phyloP scores from a whole-genome alignment of 129 eudicot genomes.

The Sambucus nigra region DNA sequence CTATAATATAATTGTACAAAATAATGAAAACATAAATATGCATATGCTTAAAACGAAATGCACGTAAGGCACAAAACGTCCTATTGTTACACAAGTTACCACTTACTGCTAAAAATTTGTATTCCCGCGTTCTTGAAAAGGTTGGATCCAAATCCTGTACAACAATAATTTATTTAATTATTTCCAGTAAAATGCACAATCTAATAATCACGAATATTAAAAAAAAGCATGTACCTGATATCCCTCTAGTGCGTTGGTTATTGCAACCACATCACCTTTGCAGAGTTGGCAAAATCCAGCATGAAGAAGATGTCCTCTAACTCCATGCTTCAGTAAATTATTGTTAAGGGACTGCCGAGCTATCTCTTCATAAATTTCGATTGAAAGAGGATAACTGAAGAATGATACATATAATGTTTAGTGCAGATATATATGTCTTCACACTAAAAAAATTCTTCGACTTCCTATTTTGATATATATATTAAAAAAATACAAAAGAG shows the following conservation, averaged over 20 bases:
- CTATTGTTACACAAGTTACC: background rate
- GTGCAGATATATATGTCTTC: background rate
- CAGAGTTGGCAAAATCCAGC: conserved; percentile 56
- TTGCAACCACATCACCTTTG: conserved; percentile 38
- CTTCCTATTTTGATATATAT: background rate
- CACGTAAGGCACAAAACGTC: background rate
- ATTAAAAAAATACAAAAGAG: background rate
- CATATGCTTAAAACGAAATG: no score
- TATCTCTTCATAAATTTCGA: conserved; percentile 42
- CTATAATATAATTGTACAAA: no score
- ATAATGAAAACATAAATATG: no score
- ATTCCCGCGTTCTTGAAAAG: conserved; percentile 61
- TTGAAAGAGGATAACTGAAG: conserved; percentile 12
- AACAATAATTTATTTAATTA: background rate
- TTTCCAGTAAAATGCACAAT: background rate
- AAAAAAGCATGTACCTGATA: conserved; percentile 27
- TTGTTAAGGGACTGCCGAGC: conserved; percentile 43
- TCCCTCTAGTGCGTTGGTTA: conserved; percentile 43
- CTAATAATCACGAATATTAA: conserved; percentile 1
- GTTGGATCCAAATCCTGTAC: conserved; percentile 65
- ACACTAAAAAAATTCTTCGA: no score
- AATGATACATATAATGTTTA: background rate
- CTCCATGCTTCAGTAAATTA: conserved; percentile 43
- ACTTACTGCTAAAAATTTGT: conserved; percentile 41
- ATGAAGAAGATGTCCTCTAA: conserved; percentile 47